A percentile compares a stretch with the other conserved stretches of the same genome.
Conservation (phyloP, 2,329 filamentous ascomycete genomes). For the Aureobasidium sp. region DNA sequence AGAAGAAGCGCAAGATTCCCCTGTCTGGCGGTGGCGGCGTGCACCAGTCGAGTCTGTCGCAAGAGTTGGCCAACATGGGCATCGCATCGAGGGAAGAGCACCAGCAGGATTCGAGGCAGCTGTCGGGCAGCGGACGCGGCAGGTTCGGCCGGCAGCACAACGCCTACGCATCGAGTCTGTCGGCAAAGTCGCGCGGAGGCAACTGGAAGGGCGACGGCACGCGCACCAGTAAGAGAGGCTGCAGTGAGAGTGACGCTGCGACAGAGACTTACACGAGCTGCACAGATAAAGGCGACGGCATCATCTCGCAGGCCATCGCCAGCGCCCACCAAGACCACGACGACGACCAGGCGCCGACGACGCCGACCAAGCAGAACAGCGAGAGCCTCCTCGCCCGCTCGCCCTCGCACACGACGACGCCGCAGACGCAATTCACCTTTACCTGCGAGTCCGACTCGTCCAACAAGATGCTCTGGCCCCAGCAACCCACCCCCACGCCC, state of each 20-base stretch:
- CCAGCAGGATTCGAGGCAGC: neutral
- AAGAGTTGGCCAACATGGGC: constrained; percentile 57
- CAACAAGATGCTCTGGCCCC: constrained; percentile 67
- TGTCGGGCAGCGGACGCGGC: constrained; percentile 52
- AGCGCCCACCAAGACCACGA: constrained; percentile 63
- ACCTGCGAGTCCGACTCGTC: constrained; percentile 86
- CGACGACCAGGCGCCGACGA: constrained; percentile 47
- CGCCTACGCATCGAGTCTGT: constrained; percentile 32
- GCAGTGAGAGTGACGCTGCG: neutral
- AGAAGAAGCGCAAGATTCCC: constrained; percentile 98
- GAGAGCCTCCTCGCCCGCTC: constrained; percentile 68
- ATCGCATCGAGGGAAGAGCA: constrained; percentile 36
- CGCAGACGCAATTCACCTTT: constrained; percentile 89
- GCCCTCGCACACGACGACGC: constrained; percentile 50
- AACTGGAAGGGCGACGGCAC: constrained; percentile 17
- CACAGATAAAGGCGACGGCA: constrained; percentile 43
- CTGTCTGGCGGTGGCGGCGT: constrained; percentile 64
- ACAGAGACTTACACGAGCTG: neutral
- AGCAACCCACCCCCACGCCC: constrained; percentile 33
- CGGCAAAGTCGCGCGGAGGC: constrained; percentile 23
- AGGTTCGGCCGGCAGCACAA: constrained; percentile 59
- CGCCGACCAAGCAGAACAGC: constrained; percentile 49
- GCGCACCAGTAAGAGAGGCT: constrained; percentile 13
- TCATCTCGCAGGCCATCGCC: constrained; percentile 87
- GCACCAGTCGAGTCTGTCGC: constrained; percentile 50